Base-by-base conservation (phyloP, 2,329 filamentous ascomycete species). In the Phoma sp. region DNA sequence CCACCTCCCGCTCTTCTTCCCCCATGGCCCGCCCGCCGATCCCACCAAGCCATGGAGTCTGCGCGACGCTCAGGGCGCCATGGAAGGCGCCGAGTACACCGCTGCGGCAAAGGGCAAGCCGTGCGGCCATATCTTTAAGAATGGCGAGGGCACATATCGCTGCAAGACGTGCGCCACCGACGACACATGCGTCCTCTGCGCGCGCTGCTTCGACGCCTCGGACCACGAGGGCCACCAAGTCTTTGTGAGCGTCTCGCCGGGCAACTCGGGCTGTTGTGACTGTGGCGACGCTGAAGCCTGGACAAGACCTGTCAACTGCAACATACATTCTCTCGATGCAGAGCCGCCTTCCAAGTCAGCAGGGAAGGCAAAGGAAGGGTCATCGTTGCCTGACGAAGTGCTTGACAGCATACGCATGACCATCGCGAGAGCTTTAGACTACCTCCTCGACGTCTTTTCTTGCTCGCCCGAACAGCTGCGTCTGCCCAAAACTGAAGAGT, bases 201-300 rank as follows among this genome's bases (percentile, higher is more conserved):
- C 90, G 68, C 88, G 89, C 62, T 99, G 95, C 77, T 99, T 96
- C 73, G 91, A 98, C 70, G 87, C 92, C 24, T 98, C 93, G 35
- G 93, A 99, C 70, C 95, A 99, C 75, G 89, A 91, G 9, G 93
- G 89, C 10, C 95, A 99, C 75, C 90, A 91, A 78, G 93, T 98
- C 50, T 89, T 90, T 67, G 91, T 99, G 54, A 89, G 84, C 53
- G 87, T 96, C 41, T 96, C 92, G 1, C 86, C 89, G 2, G 93
- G 93, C 6, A 96, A 97, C 71, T 95, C 89, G 69, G 93, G 93
- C 39, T 98, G 96, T 78, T 99, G 95, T 75, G 95, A 99, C 76
- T 99, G 95, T 71, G 95, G 95, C 55, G 95, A 99, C 71, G 86
- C 89, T 18, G 96, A 99, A 75, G 96, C 95, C 9, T 99, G 96